phyloP scores from a whole-genome alignment of 768 basidiomycete genomes.

The Coprinellus micaceus region DNA sequence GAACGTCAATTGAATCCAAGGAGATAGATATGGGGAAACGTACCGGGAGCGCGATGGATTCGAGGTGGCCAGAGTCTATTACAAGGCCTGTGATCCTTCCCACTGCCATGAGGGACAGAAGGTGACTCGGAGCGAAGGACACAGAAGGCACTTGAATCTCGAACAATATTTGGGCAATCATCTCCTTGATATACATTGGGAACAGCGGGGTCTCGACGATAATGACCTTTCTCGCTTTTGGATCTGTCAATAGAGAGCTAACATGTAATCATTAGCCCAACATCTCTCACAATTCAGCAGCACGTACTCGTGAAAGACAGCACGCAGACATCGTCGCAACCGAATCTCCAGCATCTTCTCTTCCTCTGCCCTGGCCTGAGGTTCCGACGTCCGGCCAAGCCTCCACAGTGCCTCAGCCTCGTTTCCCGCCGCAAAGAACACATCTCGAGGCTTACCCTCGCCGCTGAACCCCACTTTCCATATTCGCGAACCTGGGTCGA shows the following conservation, averaged over 20 bases:
- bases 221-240: constrained; percentile 93
- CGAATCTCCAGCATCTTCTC: constrained; percentile 67
- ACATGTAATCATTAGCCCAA: constrained; percentile 13
- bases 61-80: constrained; percentile 88
- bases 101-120: constrained; percentile 79
- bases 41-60: constrained; percentile 86
- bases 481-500: constrained; percentile 89
- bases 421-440: constrained; percentile 60
- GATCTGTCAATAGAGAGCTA: constrained; percentile 90
- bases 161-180: constrained; percentile 81
- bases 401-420: constrained; percentile 54
- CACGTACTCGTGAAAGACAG: constrained; percentile 82
- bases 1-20: background rate
- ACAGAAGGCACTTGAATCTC: constrained; percentile 93
- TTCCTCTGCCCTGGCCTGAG: constrained; percentile 63
- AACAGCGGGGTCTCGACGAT: constrained; percentile 87
- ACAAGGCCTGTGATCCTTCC: constrained; percentile 93
- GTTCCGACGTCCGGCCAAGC: constrained; percentile 51
- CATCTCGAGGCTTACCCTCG: constrained; percentile 84
- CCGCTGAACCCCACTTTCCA: constrained; percentile 99
- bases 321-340: constrained; percentile 65
- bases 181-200: constrained; percentile 84
- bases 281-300: too few relatives aligned
- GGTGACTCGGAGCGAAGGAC: constrained; percentile 86
- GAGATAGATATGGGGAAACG: constrained; percentile 20